Percentiles rank a stretch among this genome's conserved stretches.
Conservation (phyloP, 2,329 filamentous ascomycete species). For the Xylaria sp. region DNA sequence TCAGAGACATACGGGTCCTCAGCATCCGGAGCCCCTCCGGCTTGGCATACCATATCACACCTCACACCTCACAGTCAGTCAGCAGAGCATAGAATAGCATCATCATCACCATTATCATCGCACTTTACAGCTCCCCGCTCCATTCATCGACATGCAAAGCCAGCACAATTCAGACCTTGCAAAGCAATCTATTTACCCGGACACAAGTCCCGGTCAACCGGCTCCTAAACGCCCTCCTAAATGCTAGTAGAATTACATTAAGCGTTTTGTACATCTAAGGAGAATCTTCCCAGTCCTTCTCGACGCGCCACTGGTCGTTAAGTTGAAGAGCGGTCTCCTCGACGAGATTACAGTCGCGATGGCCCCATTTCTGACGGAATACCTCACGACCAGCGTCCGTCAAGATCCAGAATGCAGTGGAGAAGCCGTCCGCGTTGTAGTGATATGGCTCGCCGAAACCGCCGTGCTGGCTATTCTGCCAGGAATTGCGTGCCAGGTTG, state of each 20-base stretch:
- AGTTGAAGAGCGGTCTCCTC: conserved; percentile 26
- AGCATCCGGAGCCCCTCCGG: too few relatives aligned
- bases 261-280: background rate
- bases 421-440: conserved; percentile 42
- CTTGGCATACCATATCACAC: too few relatives aligned
- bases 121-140: too few relatives aligned
- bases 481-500: conserved; percentile 40
- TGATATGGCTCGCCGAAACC: conserved; percentile 50
- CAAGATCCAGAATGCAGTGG: conserved; percentile 39
- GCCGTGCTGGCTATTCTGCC: conserved; percentile 48
- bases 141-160: too few relatives aligned
- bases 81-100: too few relatives aligned
- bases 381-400: conserved; percentile 42
- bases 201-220: background rate
- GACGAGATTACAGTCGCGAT: conserved; percentile 27
- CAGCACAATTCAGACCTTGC: too few relatives aligned
- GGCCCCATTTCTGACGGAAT: conserved; percentile 31
- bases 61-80: too few relatives aligned
- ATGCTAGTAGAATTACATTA: background rate
- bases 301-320: conserved; percentile 29
- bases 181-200: background rate
- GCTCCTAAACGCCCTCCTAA: background rate
- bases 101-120: too few relatives aligned
- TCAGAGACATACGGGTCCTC: too few relatives aligned
- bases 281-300: conserved; percentile 28